A percentile compares a stretch with the other conserved stretches of the same genome.
Evolutionary conservation across 305 asterid species (phyloP).

Genomic region (Solanum hybrid): DNA sequence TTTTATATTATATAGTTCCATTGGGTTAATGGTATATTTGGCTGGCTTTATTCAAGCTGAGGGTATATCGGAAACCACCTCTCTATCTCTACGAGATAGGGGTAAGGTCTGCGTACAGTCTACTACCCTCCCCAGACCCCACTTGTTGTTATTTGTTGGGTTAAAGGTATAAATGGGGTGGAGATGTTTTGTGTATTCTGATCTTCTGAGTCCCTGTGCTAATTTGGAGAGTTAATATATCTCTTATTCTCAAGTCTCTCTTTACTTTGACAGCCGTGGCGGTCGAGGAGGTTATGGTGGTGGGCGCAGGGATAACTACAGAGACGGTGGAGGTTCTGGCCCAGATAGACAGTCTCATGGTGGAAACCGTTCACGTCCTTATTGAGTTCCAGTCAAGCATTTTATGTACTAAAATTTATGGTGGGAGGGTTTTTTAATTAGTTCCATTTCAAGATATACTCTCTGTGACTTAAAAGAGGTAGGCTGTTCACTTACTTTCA

Average conservation of each 20-base stretch:
- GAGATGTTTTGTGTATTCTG: background rate
- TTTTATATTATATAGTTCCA: background rate
- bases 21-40: background rate
- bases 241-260: background rate
- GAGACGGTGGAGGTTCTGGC: conserved; percentile 87
- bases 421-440: conserved; percentile 55
- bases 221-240: background rate
- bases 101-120: background rate
- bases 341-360: conserved; percentile 88
- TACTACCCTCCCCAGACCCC: background rate
- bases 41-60: background rate
- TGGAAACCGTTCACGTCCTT: conserved; percentile 97
- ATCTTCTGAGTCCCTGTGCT: background rate
- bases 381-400: conserved; percentile 41
- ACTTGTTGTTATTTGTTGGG: background rate
- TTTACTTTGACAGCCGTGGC: conserved; percentile 42
- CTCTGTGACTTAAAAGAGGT: conserved; percentile 74
- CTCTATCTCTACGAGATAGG: background rate
- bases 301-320: conserved; percentile 70
- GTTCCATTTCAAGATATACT: conserved; percentile 58
- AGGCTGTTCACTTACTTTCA: conserved; percentile 48
- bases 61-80: background rate
- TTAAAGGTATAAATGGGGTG: background rate
- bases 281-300: conserved; percentile 81
- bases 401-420: conserved; percentile 67